Base-by-base conservation (phyloP, 140 eudicot species). In the Artemisia princeps region DNA sequence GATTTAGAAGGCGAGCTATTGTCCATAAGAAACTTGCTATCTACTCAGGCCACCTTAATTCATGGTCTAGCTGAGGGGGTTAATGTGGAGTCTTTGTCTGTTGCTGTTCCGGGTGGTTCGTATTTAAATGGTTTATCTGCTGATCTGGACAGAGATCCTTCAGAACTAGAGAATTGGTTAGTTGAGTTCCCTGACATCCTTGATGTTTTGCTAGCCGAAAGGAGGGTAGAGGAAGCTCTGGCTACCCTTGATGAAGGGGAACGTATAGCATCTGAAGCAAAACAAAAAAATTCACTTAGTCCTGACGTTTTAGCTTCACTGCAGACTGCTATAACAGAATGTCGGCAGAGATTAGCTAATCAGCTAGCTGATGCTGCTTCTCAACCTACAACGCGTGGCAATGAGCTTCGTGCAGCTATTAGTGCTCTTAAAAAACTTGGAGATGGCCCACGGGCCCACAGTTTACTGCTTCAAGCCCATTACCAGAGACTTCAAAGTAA, bases 341-440 rank as follows among this genome's bases (percentile, higher is more conserved):
- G 95, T 62, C 78, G 94, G 72, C 96, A 86, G 62, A 84, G 83
- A 65, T 69, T 92, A 74, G 98, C 98, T 71, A 90, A 92, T 81
- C 98, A 92, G 95, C 96, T 92, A 74, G 95, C 96, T 40, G 98
- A 92, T 75, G 94, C 95, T 67, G 96, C 98, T 62, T 88, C 96
- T 72, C 98, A 92, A 69, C 98, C 95, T 26, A 85, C 98, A 49
- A 88, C 98, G 19, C 87, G 98, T 54, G 98, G 98, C 62, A 56
- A 79, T 72, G 98, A 92, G 90, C 98, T 92, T 55, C 98, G 98
- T 62, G 83, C 95, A 46, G 87, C 98, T 20, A 84, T 88, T 62
- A 80, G 77, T 67, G 95, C 98, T 71, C 96, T 92, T 50, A 88
- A 86, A 79, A 82, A 70, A 72, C 90, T 92, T 13, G 98, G 98